These are phyloP conservation scores for Planoprotostelium fungivorum DNA, from an alignment of 78 protist species.

Conservation along the genomic window DNA sequence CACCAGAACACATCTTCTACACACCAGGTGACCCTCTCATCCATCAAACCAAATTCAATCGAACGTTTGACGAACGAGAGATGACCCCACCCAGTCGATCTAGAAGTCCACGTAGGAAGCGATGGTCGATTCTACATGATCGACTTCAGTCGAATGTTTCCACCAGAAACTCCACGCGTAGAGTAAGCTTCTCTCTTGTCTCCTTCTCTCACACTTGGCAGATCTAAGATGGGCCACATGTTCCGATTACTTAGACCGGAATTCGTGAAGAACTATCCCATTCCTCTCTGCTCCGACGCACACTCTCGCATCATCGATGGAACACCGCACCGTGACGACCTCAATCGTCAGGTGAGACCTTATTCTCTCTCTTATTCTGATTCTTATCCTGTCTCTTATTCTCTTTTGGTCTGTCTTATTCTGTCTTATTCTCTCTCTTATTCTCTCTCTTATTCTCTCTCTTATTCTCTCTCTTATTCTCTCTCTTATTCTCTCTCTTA, in stretches of 20 bases:
- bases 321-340: neutral
- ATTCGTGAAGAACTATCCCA: slow-evolving; percentile 45
- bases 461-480: no score
- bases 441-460: no score
- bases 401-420: no score
- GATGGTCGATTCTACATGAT: slow-evolving; percentile 64
- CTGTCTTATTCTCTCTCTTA: no score
- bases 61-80: no score
- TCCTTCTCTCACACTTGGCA: neutral
- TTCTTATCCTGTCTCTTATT: no score
- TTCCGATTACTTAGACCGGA: slow-evolving; percentile 72
- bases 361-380: no score
- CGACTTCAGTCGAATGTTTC: slow-evolving; percentile 64
- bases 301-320: slow-evolving; percentile 31
- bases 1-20: neutral
- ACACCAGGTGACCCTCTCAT: neutral
- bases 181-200: neutral
- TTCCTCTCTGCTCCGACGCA: slow-evolving; percentile 61
- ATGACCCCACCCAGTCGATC: slow-evolving; percentile 21
- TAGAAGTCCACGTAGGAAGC: slow-evolving; percentile 59
- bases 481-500: no score
- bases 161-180: slow-evolving; percentile 54
- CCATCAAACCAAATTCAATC: no score
- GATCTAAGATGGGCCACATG: slow-evolving; percentile 42
- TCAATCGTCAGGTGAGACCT: no score